Evolutionary conservation across 495 filamentous ascomycete genomes (phyloP).

Genomic region (Penicillium arizonense): DNA sequence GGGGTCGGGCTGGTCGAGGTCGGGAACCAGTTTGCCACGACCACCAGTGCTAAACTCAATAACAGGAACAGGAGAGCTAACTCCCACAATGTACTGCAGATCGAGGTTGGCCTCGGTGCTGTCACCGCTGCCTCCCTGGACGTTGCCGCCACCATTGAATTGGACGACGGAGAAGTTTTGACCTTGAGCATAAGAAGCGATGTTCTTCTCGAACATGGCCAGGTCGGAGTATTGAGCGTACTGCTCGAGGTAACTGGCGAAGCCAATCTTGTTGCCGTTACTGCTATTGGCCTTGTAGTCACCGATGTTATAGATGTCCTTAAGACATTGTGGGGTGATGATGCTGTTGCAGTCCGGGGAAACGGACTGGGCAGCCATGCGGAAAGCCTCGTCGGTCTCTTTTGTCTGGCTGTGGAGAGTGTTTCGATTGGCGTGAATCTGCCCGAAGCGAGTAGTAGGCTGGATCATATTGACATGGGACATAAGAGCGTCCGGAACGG

Average conservation of each 20-base stretch:
- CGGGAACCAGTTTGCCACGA: slow-evolving; percentile 59
- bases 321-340: slow-evolving; percentile 60
- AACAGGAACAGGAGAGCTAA: slow-evolving; percentile 58
- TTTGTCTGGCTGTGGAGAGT: slow-evolving; percentile 30
- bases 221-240: slow-evolving; percentile 62
- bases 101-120: slow-evolving; percentile 75
- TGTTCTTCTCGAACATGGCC: slow-evolving; percentile 50
- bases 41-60: slow-evolving; percentile 68
- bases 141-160: slow-evolving; percentile 56
- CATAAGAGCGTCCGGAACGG: slow-evolving; percentile 51
- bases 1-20: slow-evolving; percentile 53
- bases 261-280: slow-evolving; percentile 52
- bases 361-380: slow-evolving; percentile 13
- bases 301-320: slow-evolving; percentile 57
- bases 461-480: slow-evolving; percentile 51
- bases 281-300: slow-evolving; percentile 43
- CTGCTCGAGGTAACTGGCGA: slow-evolving; percentile 69
- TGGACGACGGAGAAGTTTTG: slow-evolving; percentile 64
- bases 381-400: slow-evolving; percentile 17
- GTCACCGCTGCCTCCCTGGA: slow-evolving; percentile 46
- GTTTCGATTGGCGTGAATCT: slow-evolving; percentile 37
- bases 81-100: slow-evolving; percentile 63
- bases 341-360: slow-evolving; percentile 39
- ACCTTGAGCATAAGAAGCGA: slow-evolving; percentile 50
- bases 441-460: slow-evolving; percentile 57